Evolutionary conservation across 116 monocot species (phyloP).

Genomic region (Papilionanthe hybrid): DNA sequence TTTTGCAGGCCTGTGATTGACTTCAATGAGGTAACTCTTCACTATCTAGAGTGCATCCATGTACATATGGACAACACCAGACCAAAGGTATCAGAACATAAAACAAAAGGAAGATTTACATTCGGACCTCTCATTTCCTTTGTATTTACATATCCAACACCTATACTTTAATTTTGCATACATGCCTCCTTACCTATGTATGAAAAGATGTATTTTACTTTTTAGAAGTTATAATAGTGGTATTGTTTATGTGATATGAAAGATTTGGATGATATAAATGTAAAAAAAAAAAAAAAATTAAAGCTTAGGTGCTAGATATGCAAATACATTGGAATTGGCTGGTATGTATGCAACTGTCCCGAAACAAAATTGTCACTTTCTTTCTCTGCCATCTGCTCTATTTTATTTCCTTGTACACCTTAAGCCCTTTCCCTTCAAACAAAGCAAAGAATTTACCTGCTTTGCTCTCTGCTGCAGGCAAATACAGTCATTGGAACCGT

Average conservation of each 20-base stretch:
- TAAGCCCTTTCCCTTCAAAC: neutral
- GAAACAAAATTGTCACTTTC: neutral
- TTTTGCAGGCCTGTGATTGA: constrained; percentile 38
- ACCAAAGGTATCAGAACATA: constrained; percentile 29
- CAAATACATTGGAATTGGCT: too few relatives aligned
- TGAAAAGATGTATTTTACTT: too few relatives aligned
- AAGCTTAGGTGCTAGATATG: too few relatives aligned
- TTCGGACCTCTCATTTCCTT: too few relatives aligned
- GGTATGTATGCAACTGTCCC: too few relatives aligned
- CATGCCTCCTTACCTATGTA: too few relatives aligned
- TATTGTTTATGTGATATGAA: too few relatives aligned
- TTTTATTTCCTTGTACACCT: neutral
- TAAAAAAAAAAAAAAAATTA: too few relatives aligned
- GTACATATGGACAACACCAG: constrained; percentile 53
- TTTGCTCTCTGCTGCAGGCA: constrained; percentile 4
- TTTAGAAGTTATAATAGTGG: too few relatives aligned
- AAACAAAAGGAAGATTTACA: neutral
- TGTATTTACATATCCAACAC: too few relatives aligned
- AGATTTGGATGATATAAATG: too few relatives aligned
- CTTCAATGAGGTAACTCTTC: constrained; percentile 44
- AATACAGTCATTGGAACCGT: constrained; percentile 13
- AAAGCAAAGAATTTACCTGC: constrained; percentile 1
- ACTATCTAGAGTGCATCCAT: constrained; percentile 54
- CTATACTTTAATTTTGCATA: too few relatives aligned
- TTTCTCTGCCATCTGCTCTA: neutral